A percentile compares a stretch with the other conserved stretches of the same genome.
These are phyloP conservation scores for Xylaria sp. DNA, from an alignment of 2,329 filamentous ascomycete genomes.

Conservation along the genomic window DNA sequence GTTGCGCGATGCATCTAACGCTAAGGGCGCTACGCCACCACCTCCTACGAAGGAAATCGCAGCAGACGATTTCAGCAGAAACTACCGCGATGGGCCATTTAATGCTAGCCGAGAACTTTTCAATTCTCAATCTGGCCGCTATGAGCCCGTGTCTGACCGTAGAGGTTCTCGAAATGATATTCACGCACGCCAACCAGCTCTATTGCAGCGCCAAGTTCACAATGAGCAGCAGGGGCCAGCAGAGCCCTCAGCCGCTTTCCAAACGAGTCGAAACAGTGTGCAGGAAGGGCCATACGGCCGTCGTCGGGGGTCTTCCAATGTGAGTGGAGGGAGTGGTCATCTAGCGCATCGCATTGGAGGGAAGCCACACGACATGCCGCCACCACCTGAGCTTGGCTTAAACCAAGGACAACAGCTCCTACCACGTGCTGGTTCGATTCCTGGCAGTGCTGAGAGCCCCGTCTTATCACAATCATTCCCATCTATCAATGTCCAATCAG, in stretches of 20 bases:
- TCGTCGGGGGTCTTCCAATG: slow-evolving; percentile 87
- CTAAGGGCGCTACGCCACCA: slow-evolving; percentile 64
- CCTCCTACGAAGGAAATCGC: slow-evolving; percentile 81
- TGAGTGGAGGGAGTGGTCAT: slow-evolving; percentile 84
- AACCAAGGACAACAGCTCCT: slow-evolving; percentile 47
- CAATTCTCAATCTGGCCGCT: slow-evolving; percentile 94
- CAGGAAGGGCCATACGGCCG: slow-evolving; percentile 77
- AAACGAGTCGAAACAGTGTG: slow-evolving; percentile 74
- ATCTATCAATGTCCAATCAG: slow-evolving; percentile 45
- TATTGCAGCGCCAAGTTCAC: slow-evolving; percentile 78
- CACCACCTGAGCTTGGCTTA: slow-evolving; percentile 53
- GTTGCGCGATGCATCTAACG: slow-evolving; percentile 64
- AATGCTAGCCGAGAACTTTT: slow-evolving; percentile 80
- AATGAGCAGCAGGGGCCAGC: slow-evolving; percentile 72
- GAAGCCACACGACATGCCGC: slow-evolving; percentile 57
- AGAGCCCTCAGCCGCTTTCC: slow-evolving; percentile 88
- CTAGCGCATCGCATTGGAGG: slow-evolving; percentile 66
- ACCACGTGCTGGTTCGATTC: slow-evolving; percentile 59
- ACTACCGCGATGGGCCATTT: slow-evolving; percentile 77
- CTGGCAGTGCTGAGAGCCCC: slow-evolving; percentile 62
- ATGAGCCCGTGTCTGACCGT: slow-evolving; percentile 87
- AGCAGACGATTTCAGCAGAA: slow-evolving; percentile 90
- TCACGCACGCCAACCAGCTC: slow-evolving; percentile 75
- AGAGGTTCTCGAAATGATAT: slow-evolving; percentile 76
- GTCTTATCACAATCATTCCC: slow-evolving; percentile 58